These are phyloP conservation scores for Podila verticillata DNA, from an alignment of 192 early-diverging fungal species.

Conservation along the genomic window DNA sequence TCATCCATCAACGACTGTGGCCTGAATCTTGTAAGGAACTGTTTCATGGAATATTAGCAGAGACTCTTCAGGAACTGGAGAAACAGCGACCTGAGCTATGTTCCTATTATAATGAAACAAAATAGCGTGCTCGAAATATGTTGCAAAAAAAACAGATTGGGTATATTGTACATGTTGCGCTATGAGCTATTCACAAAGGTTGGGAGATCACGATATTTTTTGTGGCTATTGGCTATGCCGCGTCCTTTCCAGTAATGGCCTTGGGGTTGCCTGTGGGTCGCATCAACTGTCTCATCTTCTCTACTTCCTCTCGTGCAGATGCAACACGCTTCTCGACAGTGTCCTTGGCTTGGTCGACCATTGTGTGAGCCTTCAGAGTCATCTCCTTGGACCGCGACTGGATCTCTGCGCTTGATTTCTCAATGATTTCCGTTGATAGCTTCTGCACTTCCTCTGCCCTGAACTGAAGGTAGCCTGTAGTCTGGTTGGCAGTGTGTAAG, in stretches of 20 bases:
- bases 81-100: constrained; percentile 3
- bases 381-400: constrained; percentile 38
- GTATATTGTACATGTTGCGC: too few relatives aligned
- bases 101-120: not conserved
- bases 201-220: too few relatives aligned
- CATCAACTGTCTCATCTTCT: constrained; percentile 21
- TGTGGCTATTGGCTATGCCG: too few relatives aligned
- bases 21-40: not conserved
- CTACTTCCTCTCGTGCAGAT: constrained; percentile 37
- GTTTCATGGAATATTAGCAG: not conserved
- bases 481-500: constrained; percentile 55
- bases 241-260: not conserved
- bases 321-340: constrained; percentile 42
- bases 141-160: too few relatives aligned
- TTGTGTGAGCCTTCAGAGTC: constrained; percentile 40
- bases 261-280: not conserved
- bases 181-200: too few relatives aligned
- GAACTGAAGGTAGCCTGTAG: constrained; percentile 45
- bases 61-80: not conserved
- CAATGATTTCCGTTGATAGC: constrained; percentile 47
- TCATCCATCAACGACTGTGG: constrained; percentile 13
- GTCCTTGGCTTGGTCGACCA: constrained; percentile 41
- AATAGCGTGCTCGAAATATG: too few relatives aligned
- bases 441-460: constrained; percentile 46
- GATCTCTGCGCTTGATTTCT: constrained; percentile 40